Base-by-base conservation (phyloP, 495 filamentous ascomycete genomes). In the Letharia columbiana region DNA sequence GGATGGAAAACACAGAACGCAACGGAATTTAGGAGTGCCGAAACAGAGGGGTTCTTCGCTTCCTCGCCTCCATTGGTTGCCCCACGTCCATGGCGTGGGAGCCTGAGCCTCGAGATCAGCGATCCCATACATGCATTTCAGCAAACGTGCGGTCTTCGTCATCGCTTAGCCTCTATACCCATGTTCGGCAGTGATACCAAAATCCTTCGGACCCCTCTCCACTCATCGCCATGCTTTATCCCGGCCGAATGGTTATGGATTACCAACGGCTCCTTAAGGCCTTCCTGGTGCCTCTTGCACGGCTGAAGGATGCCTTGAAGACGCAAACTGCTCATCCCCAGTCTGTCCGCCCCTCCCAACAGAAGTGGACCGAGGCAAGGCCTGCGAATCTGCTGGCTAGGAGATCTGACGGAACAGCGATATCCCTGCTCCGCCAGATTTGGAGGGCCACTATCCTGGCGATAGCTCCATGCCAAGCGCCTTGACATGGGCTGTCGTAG, bases 351-450 rank as follows among this genome's bases (percentile, higher is more conserved):
- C 52, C 13, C 13, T 33, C 4, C 35, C 4, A 13, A 56, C 52
- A 56, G 52, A 56, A 31, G 13, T 56, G 52, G 52, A 35, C 11
- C 52, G 31, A 56, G 6, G 52, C 13, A 56, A 56, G 52, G 13
- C 52, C 28, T 56, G 52, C 31, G 52, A 56, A 33, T 12, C 52
- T 56, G 13, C 6, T 3, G 13, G 13, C 31, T 8, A 6, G 1
- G 8, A 17, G 13, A 56, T 56, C 52, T 56, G 15, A 1, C 52
- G 52, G 28, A 28, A 35, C 35, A 18, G 52, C 23, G 17, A 17
- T 28, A 56, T 56, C 52, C 52, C 52, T 56, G 52, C 52, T 13
- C 52, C 35, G 52, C 52, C 28, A 33, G 52, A 35, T 35, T 56
- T 31, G 49, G 12, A 23, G 49, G 28, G 28, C 49, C 11, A 54